Evolutionary conservation across 495 filamentous ascomycete species (phyloP), one percentile per base, ranked within the genome.

Genomic region (Penicillium herquei): DNA sequence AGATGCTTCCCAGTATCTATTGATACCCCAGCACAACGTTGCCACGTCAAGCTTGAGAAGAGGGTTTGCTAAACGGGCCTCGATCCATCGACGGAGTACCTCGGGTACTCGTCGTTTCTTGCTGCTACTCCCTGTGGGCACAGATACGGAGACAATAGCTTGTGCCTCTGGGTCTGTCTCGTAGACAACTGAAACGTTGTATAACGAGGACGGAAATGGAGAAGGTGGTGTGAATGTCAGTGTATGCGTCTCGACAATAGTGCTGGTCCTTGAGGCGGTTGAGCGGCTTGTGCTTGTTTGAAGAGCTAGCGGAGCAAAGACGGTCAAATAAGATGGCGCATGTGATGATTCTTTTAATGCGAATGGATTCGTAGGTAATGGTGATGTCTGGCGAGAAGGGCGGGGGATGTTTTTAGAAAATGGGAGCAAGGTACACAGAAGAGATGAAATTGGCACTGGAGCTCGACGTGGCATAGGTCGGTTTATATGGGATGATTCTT

Each of bases 1-100:
- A 30, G 63, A 56, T 13, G 65, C 68, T 64, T 76, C 76, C 73
- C 76, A 78, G 56, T 73, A 76, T 9, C 71, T 63, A 30, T 73
- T 76, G 33, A 77, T 70, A 18, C 72, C 73, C 69, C 72, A 72
- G 52, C 76, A 76, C 3, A 77, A 64, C 7, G 73, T 76, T 8
- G 74, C 63, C 35, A 78, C 60, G 47, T 78, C 74, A 2, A 77
- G 62, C 41, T 62, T 70, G 14, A 74, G 39, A 8, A 77, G 66
- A 1, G 72, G 66, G 34, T 69, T 75, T 10, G 55, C 54, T 37
- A 78, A 52, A 30, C 76, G 63, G 16, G 63, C 54, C 11, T 69
- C 60, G n/a, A 74, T 71, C 76, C 76, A 78, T 46, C 56, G 63
- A n/a, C 63, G 72, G n/a, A 78, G 56, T 13, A 57, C 54, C 30